phyloP scores from a whole-genome alignment of 2,329 filamentous ascomycete genomes.

The Diaporthe nobilis region DNA sequence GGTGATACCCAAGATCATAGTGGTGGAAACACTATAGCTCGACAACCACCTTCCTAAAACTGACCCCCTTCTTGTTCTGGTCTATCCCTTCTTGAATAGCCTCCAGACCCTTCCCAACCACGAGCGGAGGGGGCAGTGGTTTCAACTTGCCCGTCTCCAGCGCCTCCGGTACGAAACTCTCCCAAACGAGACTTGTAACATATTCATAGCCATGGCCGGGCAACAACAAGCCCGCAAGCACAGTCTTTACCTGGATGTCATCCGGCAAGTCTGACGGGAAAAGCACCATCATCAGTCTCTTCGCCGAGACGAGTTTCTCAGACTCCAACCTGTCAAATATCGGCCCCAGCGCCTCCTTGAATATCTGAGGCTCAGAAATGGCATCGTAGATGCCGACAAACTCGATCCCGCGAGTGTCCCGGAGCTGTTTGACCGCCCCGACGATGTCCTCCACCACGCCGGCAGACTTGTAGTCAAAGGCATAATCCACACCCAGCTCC shows the following conservation, averaged over 20 bases:
- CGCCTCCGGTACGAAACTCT: constrained; percentile 5
- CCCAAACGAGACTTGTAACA: constrained; percentile 9
- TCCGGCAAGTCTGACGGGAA: neutral
- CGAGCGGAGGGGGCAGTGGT: constrained; percentile 1
- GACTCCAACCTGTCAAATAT: constrained; percentile 17
- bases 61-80: constrained; percentile 34
- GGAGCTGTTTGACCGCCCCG: neutral
- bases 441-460: constrained; percentile 32
- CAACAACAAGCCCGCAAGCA: constrained; percentile 2
- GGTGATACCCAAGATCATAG: neutral
- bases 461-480: constrained; percentile 38
- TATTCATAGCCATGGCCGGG: constrained; percentile 17
- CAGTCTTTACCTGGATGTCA: constrained; percentile 11
- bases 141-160: constrained; percentile 6
- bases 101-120: constrained; percentile 26
- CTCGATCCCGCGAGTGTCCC: neutral
- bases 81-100: constrained; percentile 22
- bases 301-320: neutral
- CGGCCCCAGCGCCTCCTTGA: neutral
- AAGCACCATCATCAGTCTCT: constrained; percentile 15
- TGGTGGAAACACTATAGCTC: constrained; percentile 1
- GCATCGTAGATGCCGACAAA: constrained; percentile 33
- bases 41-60: constrained; percentile 28
- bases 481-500: constrained; percentile 26
- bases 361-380: constrained; percentile 29